Evolutionary conservation across 768 basidiomycete species (phyloP).

Genomic region (Coprinopsis strossmayeri): DNA sequence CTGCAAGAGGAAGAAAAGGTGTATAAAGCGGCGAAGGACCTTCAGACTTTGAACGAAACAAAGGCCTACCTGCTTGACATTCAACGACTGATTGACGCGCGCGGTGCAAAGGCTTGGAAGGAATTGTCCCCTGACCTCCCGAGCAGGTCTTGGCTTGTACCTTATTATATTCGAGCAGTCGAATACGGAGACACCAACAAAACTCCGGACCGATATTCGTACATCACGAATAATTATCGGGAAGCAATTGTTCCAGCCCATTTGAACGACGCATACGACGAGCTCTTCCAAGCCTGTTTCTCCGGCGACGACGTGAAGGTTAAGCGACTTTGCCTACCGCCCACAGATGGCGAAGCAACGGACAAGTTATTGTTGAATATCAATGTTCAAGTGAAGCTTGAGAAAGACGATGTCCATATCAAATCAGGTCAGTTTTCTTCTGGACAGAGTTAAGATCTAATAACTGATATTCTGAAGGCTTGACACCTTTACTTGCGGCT

Average conservation of each 20-base stretch:
- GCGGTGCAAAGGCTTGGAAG: constrained; percentile 36
- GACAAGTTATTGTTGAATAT: constrained; percentile 33
- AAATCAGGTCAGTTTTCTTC: no score
- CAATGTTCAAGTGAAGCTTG: constrained; percentile 31
- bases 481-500: constrained; percentile 46
- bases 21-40: constrained; percentile 6
- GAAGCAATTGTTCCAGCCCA: constrained; percentile 26
- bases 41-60: constrained; percentile 20
- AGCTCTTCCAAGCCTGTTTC: constrained; percentile 52
- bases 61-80: constrained; percentile 28
- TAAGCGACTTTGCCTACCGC: constrained; percentile 46
- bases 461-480: no score
- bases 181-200: not conserved
- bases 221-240: constrained; percentile 14
- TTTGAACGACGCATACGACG: constrained; percentile 36
- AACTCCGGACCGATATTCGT: constrained; percentile 7
- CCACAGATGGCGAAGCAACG: constrained; percentile 21
- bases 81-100: constrained; percentile 23
- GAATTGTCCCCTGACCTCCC: constrained; percentile 28
- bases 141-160: constrained; percentile 7
- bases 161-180: not conserved
- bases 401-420: no score
- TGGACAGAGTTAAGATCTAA: not conserved
- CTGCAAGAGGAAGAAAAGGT: constrained; percentile 6
- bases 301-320: constrained; percentile 45